Evolutionary conservation across 345 rosid genomes (phyloP), one percentile per base, ranked within the genome.

Genomic region (Euphorbia tirucalli): DNA sequence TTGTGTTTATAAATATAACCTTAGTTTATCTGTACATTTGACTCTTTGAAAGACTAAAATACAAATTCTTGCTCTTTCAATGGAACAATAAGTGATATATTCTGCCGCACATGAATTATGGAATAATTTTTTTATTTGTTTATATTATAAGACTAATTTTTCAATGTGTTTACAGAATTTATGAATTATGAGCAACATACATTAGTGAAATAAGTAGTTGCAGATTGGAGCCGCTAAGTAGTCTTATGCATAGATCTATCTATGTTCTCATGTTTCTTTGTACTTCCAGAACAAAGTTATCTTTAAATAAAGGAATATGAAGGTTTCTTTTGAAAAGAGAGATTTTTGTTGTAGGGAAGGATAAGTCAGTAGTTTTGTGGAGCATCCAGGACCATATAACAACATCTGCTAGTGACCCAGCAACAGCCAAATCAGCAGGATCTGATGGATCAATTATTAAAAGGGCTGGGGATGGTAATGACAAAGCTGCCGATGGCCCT

Each of bases 371-470:
- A 76, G 96, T 93, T 75, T 71, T 89, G 75, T 96, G 99, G 98
- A 96, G 99, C 68, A 93, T 96, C 82, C 95, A 96, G 80, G 99
- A 96, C 86, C 98, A 96, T 76, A 85, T 96, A 77, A 85, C 97
- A 25, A 62, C 91, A 16, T 72, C 87, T 24, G 88, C 90, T 35
- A 65, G 90, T 64, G 93, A 92, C 73, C 83, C 92, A 69, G 71
- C 83, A n/a, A 79, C 75, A 4, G 77, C 74, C n/a, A 86, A 92
- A 78, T 75, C 93, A 71, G 73, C 93, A 28, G 96, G 88, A 76
- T 85, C 93, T 48, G 83, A 87, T 71, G 96, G 89, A 76, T 86
- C 92, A 15, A 87, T 90, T 80, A 84, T 90, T 61, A 95, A 89
- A 79, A 79, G 75, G 65, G 61, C 85, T 79, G 89, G 88, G 68